These are phyloP conservation scores for Fusarium denticulatum DNA, from an alignment of 2,329 filamentous ascomycete genomes.

Conservation along the genomic window DNA sequence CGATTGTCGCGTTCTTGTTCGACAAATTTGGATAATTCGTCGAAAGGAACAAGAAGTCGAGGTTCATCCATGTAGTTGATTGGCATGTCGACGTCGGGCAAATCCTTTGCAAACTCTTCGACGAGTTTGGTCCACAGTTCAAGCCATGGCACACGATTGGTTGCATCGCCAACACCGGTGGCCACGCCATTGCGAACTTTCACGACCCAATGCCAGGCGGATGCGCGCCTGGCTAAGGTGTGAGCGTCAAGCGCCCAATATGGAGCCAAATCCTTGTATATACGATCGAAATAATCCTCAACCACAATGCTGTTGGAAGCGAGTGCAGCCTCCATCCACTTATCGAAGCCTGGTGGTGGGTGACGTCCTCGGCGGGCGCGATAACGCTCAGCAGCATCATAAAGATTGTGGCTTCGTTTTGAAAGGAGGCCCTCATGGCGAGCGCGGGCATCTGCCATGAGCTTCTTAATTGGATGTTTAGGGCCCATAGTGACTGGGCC, in stretches of 20 bases:
- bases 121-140: conserved; percentile 61
- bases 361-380: conserved; percentile 66
- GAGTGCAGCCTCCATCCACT: conserved; percentile 66
- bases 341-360: conserved; percentile 71
- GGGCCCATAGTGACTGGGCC: conserved; percentile 38
- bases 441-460: conserved; percentile 58
- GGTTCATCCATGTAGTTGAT: conserved; percentile 73
- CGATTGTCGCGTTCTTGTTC: conserved; percentile 57
- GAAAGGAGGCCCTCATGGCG: conserved; percentile 55
- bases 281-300: conserved; percentile 72
- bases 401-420: conserved; percentile 59
- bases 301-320: conserved; percentile 65
- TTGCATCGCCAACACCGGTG: conserved; percentile 51
- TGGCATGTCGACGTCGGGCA: conserved; percentile 74
- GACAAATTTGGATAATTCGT: conserved; percentile 63
- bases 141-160: conserved; percentile 56
- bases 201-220: conserved; percentile 58
- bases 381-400: conserved; percentile 64
- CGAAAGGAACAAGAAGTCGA: conserved; percentile 68
- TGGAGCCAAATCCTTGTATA: conserved; percentile 69
- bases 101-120: conserved; percentile 59
- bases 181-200: conserved; percentile 59
- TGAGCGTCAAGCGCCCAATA: conserved; percentile 66
- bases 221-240: conserved; percentile 52
- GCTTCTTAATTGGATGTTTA: conserved; percentile 61